Base-by-base conservation (phyloP, 148 eudicot genomes). In the Polygonum maritimum region DNA sequence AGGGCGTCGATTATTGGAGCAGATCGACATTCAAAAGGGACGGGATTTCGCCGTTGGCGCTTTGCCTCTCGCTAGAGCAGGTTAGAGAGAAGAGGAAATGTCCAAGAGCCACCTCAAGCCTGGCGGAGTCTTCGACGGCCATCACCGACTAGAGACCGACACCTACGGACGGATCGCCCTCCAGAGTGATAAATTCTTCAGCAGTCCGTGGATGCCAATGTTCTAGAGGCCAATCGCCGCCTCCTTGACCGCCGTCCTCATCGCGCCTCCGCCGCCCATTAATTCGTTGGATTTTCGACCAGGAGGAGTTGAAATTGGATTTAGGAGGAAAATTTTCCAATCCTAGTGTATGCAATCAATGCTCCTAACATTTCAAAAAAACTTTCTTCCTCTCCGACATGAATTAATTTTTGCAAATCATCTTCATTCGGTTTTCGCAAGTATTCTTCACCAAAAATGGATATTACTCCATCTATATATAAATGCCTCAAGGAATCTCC, bases 241-340 rank as follows among this genome's bases (percentile, higher is more conserved):
- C 0, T 78, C 74, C 81, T 86, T 94, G 16, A 91, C 84, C 73
- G 89, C 97, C 31, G 93, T 86, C 55, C 92, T 83, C 81, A 94
- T 86, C 58, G 85, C 89, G 79, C 79, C 91, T 40, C 98, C 98
- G 36, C 97, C 97, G 13, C 95, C 98, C 98, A 94, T 93, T 2
- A 71, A 72, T 48, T 33, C 19, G 2, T 14, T 44, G 8, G 74
- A 71, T n/a, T 69, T n/a, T 19, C 26, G 67, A 58, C 31, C 8
- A 39, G n/a, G 58, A 52, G 4, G 58, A 52, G n/a, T 52, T n/a
- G 31, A 55, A 55, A n/a, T n/a, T 19, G 31, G 47, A 48, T 31
- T 76, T n/a, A n/a, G n/a, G n/a, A n/a, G n/a, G n/a, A n/a, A n/a
- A n/a, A n/a, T 45, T 39, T 39, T 39, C 41, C 41, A 39, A 0